Evolutionary conservation across 805 yeast species (phyloP).

Genomic region (Kodamaea nitidulidarum): DNA sequence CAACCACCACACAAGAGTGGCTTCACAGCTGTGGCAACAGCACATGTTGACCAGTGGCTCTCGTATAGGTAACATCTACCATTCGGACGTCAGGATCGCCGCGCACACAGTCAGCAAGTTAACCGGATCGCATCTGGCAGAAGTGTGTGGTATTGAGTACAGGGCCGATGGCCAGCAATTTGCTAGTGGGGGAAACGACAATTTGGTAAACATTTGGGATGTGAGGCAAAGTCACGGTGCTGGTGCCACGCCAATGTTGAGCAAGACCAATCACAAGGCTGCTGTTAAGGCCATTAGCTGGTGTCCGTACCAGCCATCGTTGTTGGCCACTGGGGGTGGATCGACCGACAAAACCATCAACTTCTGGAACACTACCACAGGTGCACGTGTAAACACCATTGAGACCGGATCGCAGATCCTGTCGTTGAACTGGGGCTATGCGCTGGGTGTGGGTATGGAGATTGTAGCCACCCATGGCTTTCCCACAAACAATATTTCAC

Average conservation of each 20-base stretch:
- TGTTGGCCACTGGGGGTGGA: constrained; percentile 97
- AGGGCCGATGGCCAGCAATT: constrained; percentile 77
- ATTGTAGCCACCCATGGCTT: constrained; percentile 92
- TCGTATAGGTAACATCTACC: constrained; percentile 77
- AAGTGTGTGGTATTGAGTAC: constrained; percentile 90
- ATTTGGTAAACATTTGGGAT: constrained; percentile 91
- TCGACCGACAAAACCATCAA: constrained; percentile 83
- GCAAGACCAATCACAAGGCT: constrained; percentile 79
- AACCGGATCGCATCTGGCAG: constrained; percentile 62
- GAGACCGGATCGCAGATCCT: constrained; percentile 93
- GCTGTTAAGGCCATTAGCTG: constrained; percentile 94
- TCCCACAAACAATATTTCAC: constrained; percentile 78
- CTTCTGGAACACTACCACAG: constrained; percentile 93
- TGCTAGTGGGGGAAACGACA: constrained; percentile 94
- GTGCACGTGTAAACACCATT: constrained; percentile 77
- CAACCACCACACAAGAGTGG: constrained; percentile 63
- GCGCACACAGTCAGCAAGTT: constrained; percentile 64
- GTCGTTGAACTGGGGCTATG: constrained; percentile 88
- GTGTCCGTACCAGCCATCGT: constrained; percentile 82
- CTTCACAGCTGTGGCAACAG: constrained; percentile 79
- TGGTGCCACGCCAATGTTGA: constrained; percentile 54
- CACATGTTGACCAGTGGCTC: constrained; percentile 83
- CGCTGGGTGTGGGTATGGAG: constrained; percentile 69
- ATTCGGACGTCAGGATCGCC: constrained; percentile 86
- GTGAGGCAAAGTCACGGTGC: constrained; percentile 42